Evolutionary conservation across 441 rosid genomes (phyloP).

Genomic region (Brassica hybrid): DNA sequence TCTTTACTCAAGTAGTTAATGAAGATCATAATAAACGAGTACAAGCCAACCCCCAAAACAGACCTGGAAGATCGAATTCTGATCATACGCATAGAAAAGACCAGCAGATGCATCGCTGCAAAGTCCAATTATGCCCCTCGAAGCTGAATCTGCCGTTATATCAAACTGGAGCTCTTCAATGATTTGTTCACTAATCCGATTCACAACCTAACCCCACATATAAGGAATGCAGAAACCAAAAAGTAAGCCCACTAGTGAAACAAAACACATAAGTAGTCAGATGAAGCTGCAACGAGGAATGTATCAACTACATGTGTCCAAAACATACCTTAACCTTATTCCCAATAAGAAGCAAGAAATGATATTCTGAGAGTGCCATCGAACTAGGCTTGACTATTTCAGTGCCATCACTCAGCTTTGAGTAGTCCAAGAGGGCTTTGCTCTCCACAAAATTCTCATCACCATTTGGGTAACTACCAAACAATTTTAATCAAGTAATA

Average conservation of each 20-base stretch:
- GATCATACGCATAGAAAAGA: constrained; percentile 96
- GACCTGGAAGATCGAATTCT: constrained; percentile 96
- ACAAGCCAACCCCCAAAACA: constrained; percentile 29
- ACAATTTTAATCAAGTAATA: constrained; percentile 46
- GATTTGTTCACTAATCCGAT: constrained; percentile 96
- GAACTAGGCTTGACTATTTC: constrained; percentile 86
- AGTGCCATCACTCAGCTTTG: constrained; percentile 75
- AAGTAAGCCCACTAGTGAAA: constrained; percentile 30
- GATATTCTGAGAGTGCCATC: constrained; percentile 96
- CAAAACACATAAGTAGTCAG: constrained; percentile 25
- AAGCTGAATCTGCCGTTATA: constrained; percentile 80
- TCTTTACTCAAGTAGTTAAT: constrained; percentile 23
- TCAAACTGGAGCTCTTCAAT: constrained; percentile 98
- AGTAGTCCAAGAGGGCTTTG: constrained; percentile 90
- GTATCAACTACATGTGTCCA: constrained; percentile 26
- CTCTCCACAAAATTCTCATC: constrained; percentile 98
- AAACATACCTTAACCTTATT: constrained; percentile 95
- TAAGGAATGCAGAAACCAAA: constrained; percentile 23
- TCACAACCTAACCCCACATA: constrained; percentile 73
- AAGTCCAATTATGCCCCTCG: constrained; percentile 92
- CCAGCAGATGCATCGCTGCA: constrained; percentile 99
- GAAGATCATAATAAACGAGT: constrained; percentile 21
- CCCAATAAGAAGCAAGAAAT: constrained; percentile 91
- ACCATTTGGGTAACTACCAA: constrained; percentile 77
- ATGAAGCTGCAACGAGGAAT: constrained; percentile 22